Percentiles rank a stretch among this genome's conserved stretches.
Evolutionary conservation across 2,329 filamentous ascomycete genomes (phyloP).

Genomic region (Waltergamsia citrina): DNA sequence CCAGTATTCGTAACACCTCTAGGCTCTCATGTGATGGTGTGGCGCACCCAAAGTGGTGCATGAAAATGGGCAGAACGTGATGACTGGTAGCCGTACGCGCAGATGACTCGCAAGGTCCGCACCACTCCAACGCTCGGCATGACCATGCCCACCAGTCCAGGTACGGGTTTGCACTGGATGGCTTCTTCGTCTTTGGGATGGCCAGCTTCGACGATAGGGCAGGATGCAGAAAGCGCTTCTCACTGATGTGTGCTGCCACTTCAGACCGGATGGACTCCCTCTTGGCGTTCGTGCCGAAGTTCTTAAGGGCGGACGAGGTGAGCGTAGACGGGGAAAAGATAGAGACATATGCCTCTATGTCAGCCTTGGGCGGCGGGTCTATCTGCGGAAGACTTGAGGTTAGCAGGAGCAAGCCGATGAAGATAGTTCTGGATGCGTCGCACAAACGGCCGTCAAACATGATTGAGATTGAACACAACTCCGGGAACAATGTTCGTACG

Average conservation of each 20-base stretch:
- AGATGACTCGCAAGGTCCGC: constrained; percentile 45
- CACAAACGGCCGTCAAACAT: no score
- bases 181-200: constrained; percentile 34
- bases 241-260: constrained; percentile 45
- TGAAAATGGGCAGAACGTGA: constrained; percentile 62
- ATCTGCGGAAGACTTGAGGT: constrained; percentile 21
- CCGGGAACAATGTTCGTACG: no score
- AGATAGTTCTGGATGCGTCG: no score
- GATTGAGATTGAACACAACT: no score
- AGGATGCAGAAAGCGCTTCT: constrained; percentile 41
- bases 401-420: no score
- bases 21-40: constrained; percentile 60
- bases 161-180: constrained; percentile 50
- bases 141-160: constrained; percentile 59
- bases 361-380: constrained; percentile 40
- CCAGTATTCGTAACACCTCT: constrained; percentile 46
- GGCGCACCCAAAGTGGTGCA: constrained; percentile 71
- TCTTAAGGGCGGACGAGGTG: constrained; percentile 52
- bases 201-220: constrained; percentile 25
- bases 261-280: constrained; percentile 49
- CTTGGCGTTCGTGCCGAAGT: constrained; percentile 54
- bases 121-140: constrained; percentile 55
- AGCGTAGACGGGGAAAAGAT: constrained; percentile 54
- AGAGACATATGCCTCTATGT: constrained; percentile 56
- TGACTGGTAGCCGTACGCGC: constrained; percentile 47